Base-by-base conservation (phyloP, 768 basidiomycete species). In the Lepiota venenata region DNA sequence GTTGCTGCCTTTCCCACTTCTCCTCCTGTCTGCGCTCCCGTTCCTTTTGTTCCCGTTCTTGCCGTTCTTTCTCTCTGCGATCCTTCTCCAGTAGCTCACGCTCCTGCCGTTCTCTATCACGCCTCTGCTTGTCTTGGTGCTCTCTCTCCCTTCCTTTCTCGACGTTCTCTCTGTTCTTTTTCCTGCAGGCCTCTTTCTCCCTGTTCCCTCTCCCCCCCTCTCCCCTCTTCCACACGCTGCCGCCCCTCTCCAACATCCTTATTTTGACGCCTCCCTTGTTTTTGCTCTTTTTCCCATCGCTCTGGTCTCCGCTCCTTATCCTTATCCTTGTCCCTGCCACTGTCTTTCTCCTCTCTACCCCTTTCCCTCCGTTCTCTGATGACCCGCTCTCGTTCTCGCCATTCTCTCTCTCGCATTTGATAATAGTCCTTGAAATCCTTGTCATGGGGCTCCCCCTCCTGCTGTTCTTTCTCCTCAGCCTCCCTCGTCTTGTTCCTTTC, bases 261-360 rank as follows among this genome's bases (percentile, higher is more conserved):
- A 40, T 52, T 55, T 43, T 50, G 53, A 32, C 50, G 49, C 52
- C 45, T 56, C 41, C 49, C 56, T 56, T 47, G 59, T 54, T 36
- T 46, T 48, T 58, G 64, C 50, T 59, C 58, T 25, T 56, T 58
- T 29, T 60, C 47, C 22, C 68, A 65, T 41, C 61, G 66, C 29
- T 56, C 56, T 35, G 57, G 52, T 48, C 56, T 50, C 43, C 61
- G 59, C 42, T 61, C 61, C 56, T 57, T 60, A 42, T 64, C 57
- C 56, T 57, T 60, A 42, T 64, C 57, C 42, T 54, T 52, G 27
- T 66, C 63, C 44, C 61, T 38, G 18, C 56, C 45, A 44, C 61
- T 52, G 1, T 67, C 62, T 43, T 58, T 54, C 44, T 43, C 51
- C 25, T 59, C 37, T 52, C 58, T 42, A 51, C 56, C 61, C 50